A percentile compares a stretch with the other conserved stretches of the same genome.
phyloP scores from a whole-genome alignment of 257 asterid genomes.

The Nicotiana attenuata region DNA sequence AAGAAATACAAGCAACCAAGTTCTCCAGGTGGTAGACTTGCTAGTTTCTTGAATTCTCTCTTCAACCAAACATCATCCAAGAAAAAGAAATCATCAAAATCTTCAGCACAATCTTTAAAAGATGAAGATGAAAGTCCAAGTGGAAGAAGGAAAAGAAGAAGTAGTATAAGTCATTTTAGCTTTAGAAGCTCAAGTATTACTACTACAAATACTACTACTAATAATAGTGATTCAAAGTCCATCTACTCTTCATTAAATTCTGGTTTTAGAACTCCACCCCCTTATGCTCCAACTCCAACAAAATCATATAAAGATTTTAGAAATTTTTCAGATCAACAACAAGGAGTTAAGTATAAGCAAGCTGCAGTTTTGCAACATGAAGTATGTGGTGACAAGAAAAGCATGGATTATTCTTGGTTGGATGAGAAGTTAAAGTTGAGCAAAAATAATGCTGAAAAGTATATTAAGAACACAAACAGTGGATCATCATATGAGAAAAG shows the following conservation, averaged over 20 bases:
- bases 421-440: conserved; percentile 1
- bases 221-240: conserved; percentile 25
- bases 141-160: conserved; percentile 62
- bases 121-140: conserved; percentile 43
- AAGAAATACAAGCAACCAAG: conserved; percentile 71
- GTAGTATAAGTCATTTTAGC: conserved; percentile 68
- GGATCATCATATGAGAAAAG: conserved; percentile 24
- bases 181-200: conserved; percentile 9
- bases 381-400: conserved; percentile 14
- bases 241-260: conserved; percentile 23
- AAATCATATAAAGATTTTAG: conserved; percentile 37
- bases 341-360: neutral
- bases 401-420: conserved; percentile 22
- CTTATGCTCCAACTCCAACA: conserved; percentile 38
- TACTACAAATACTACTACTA: neutral
- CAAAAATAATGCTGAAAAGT: conserved; percentile 12
- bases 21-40: conserved; percentile 76
- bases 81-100: conserved; percentile 43
- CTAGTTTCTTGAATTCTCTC: conserved; percentile 66
- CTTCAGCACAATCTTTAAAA: conserved; percentile 14
- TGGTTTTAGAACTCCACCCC: conserved; percentile 50
- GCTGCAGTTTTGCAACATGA: neutral
- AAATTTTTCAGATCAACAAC: conserved; percentile 24
- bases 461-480: conserved; percentile 4
- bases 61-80: conserved; percentile 52